A percentile compares a stretch with the other conserved stretches of the same genome.
phyloP scores from a whole-genome alignment of 1,284 basidiomycete genomes.

The Sanghuangporus baumii region DNA sequence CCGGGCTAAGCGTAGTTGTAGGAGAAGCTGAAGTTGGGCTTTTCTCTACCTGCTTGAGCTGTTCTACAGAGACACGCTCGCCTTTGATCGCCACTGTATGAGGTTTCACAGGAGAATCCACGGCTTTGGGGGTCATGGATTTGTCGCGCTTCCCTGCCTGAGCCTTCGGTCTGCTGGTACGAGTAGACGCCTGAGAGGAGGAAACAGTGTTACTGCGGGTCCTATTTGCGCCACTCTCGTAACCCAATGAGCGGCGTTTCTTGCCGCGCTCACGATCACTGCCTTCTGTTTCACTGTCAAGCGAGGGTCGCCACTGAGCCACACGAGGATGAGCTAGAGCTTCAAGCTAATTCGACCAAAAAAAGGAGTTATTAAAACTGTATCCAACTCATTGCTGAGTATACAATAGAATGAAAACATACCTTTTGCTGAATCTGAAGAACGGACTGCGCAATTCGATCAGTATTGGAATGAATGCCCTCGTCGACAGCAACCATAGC shows the following conservation, averaged over 20 bases:
- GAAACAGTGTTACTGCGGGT: constrained; percentile 21
- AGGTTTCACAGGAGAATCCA: constrained; percentile 25
- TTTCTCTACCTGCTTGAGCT: constrained; percentile 19
- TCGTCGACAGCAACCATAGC: constrained; percentile 79
- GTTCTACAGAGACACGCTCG: background rate
- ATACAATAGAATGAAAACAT: background rate
- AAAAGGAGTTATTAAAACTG: background rate
- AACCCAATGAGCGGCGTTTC: constrained; percentile 1
- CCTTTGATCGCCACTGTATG: constrained; percentile 5
- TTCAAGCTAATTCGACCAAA: constrained; percentile 51
- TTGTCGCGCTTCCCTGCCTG: constrained; percentile 7
- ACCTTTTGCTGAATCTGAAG: constrained; percentile 81
- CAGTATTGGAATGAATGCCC: constrained; percentile 75
- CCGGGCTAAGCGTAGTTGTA: constrained; percentile 22
- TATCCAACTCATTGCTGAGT: background rate
- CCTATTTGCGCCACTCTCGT: constrained; percentile 7
- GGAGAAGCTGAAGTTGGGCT: constrained; percentile 24
- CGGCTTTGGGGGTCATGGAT: constrained; percentile 20
- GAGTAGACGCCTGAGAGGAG: constrained; percentile 22
- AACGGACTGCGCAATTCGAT: constrained; percentile 78
- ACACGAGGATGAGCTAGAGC: constrained; percentile 44
- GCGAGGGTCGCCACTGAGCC: constrained; percentile 10
- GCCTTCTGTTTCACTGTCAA: constrained; percentile 17
- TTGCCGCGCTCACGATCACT: constrained; percentile 7
- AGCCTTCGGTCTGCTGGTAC: constrained; percentile 4